Percentiles rank a stretch among this genome's conserved stretches.
These are phyloP conservation scores for Petunia hybrid DNA, from an alignment of 305 asterid species.

Conservation along the genomic window DNA sequence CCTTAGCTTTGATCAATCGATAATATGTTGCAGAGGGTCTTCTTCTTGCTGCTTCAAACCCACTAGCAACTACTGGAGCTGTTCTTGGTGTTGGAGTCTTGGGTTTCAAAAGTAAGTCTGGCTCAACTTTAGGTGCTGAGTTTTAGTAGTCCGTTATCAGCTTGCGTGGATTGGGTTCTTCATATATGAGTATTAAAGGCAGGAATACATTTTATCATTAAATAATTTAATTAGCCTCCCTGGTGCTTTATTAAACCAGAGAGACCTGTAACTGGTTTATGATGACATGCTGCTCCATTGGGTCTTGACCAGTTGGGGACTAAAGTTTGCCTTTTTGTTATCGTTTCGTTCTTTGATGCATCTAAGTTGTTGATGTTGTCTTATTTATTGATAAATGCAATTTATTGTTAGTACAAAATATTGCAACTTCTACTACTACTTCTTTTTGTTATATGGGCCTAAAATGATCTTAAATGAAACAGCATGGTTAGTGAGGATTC, in stretches of 20 bases:
- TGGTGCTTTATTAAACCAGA: slow-evolving; percentile 23
- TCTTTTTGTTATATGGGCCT: no score
- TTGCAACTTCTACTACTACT: no score
- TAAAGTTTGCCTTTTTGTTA: slow-evolving; percentile 23
- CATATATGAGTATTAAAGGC: slow-evolving; percentile 20
- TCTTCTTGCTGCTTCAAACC: slow-evolving; percentile 70
- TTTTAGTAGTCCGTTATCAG: background rate
- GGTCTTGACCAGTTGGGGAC: slow-evolving; percentile 9
- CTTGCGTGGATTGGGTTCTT: slow-evolving; percentile 21
- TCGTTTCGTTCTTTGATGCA: background rate
- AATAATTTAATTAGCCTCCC: background rate
- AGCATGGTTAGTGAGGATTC: no score
- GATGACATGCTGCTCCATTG: slow-evolving; percentile 23
- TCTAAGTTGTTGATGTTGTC: background rate
- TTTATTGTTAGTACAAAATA: no score
- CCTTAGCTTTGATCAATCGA: slow-evolving; percentile 31
- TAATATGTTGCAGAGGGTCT: slow-evolving; percentile 68
- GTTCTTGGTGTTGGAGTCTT: slow-evolving; percentile 70
- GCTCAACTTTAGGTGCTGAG: slow-evolving; percentile 11
- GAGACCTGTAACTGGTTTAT: slow-evolving; percentile 10
- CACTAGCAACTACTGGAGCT: slow-evolving; percentile 69
- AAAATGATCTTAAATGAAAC: no score
- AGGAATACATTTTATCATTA: background rate
- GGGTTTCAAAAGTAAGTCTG: slow-evolving; percentile 75
- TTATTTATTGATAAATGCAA: no score